Base-by-base conservation (phyloP, 805 yeast genomes). In the Hanseniaspora valbyensis region DNA sequence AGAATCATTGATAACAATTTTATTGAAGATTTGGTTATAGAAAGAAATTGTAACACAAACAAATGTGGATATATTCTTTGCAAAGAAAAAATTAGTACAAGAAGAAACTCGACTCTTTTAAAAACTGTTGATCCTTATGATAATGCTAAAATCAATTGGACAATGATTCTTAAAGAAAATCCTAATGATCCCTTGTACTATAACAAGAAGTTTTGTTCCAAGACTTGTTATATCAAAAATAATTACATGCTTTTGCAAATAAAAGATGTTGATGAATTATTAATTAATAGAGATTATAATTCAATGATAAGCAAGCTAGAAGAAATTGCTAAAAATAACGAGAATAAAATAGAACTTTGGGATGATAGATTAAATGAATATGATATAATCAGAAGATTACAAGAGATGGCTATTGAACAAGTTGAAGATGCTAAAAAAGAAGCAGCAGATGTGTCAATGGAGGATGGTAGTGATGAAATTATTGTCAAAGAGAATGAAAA, bases 311-410 rank as follows among this genome's bases (percentile, higher is more conserved):
- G 14, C 2, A 32, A 18, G 5, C n/a, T 48, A 9, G 25, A 48
- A 4, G 34, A 38, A 1, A 48, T 48, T 18, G 51, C 51, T 16
- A 29, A 26, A 18, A 40, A 19, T n/a, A 32, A 32, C 3, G 44
- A 33, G 25, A 40, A 48, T 26, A 48, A 40, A 40, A 32, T 48
- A 14, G 51, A 48, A 26, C 44, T 48, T n/a, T 48, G 51, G 51
- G 51, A 48, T 21, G 51, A 48, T 21, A 32, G 30, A 34, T 21
- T 48, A 9, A 30, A 48, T 25, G 51, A 48, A 26, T 40, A 32
- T 21, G 44, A 48, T 26, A 48, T 48, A 14, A 40, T 48, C 22
- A 24, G 33, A 33, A 39, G 51, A 40, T 33, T 48, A 7, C 32
- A 34, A 22, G 41, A 48, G 6, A 40, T 48, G 32, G 36, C 42